Base-by-base conservation (phyloP, 2,329 filamentous ascomycete species). In the Chaetomium strumarium region DNA sequence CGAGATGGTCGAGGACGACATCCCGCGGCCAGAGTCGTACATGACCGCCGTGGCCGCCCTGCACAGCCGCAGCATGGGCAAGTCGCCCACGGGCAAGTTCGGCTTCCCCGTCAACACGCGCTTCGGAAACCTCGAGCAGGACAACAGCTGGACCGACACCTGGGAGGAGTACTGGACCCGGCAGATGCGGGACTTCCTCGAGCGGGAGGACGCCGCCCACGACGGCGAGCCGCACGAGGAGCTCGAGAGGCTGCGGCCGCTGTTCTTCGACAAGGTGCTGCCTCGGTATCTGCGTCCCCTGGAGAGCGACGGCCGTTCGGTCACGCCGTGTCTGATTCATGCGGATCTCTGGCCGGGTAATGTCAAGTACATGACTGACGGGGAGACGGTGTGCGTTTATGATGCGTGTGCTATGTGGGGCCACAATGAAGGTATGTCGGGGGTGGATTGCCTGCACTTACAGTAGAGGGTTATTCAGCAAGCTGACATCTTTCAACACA, bases 281-380 rank as follows among this genome's bases (percentile, higher is more conserved):
- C 63, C 63, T 13, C 52, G 56, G 8, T 63, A 60, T 30, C 46
- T 65, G 11, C 37, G 59, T 0, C 60, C 63, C 1, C 45, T 66
- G 14, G 59, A 64, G 51, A 46, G 52, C 2, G 55, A 60, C 1
- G 62, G 62, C 8, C 53, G 63, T 14, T 55, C 58, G 1, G 56
- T 63, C 4, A 42, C 49, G 10, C 63, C 63, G 3, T 60, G 58
- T 11, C 55, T 65, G 2, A 45, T 64, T 14, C 63, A 66, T 33
- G 57, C 58, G 4, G 58, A 65, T 24, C 49, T 64, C 8, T 60
- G 62, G 60, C 62, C 58, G 3, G 62, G 62, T 1, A 64, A 65
- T 24, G 57, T 62, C 52, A 62, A 62, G 20, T 55, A 52, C 9
- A 51, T 43, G 29, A 38, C 17, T 1, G 55, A 56, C 24, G 29